These are phyloP conservation scores for Fraxinus latifolia DNA, from an alignment of 305 asterid genomes.

Conservation along the genomic window DNA sequence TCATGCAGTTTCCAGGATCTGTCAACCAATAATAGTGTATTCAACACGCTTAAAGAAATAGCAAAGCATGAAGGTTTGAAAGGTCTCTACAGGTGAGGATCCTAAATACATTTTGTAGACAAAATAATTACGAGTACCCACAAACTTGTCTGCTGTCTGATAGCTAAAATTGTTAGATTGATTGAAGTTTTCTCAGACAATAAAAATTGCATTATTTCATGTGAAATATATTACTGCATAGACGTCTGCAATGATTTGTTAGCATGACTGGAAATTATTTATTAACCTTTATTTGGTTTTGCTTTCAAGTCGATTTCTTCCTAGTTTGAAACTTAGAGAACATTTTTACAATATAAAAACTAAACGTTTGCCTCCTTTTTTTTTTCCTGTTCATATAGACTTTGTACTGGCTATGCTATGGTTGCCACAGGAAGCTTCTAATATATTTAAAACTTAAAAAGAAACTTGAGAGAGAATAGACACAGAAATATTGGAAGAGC, in stretches of 20 bases:
- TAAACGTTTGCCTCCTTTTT: neutral
- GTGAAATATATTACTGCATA: neutral
- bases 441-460: neutral
- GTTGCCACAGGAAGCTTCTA: neutral
- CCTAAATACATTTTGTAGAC: neutral
- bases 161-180: neutral
- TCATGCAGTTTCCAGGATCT: neutral
- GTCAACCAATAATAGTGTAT: neutral
- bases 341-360: neutral
- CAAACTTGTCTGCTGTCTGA: neutral
- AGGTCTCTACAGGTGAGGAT: neutral
- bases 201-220: neutral
- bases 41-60: neutral
- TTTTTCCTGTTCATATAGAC: neutral
- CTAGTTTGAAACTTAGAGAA: neutral
- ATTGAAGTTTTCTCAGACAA: neutral
- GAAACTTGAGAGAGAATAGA: neutral
- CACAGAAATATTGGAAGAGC: neutral
- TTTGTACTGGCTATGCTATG: neutral
- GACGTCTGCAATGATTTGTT: neutral
- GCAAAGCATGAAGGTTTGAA: neutral
- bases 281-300: neutral
- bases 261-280: neutral
- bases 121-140: neutral
- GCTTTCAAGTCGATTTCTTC: conserved; percentile 37